These are phyloP conservation scores for Tuctoria greenei DNA, from an alignment of 176 grass and related monocot species.

Conservation along the genomic window DNA sequence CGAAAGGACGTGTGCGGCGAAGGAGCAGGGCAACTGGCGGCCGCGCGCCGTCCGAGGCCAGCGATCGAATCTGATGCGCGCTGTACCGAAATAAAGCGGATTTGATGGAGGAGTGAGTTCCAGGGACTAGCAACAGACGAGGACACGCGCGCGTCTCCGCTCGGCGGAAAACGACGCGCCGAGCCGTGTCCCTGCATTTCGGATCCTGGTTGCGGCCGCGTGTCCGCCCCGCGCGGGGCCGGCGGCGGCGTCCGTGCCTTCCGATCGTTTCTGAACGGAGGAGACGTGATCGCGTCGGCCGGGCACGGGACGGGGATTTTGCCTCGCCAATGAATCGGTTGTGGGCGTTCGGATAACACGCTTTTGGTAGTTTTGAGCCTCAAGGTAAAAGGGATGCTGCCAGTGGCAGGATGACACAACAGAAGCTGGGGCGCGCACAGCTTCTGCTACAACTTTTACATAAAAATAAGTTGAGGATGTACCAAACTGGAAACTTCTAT, in stretches of 20 bases:
- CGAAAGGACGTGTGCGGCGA: slow-evolving; percentile 47
- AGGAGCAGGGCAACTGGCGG: not conserved
- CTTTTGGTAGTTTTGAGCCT: not conserved
- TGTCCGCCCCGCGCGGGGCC: not conserved
- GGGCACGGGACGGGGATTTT: no score
- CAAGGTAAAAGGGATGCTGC: not conserved
- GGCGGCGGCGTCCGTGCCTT: not conserved
- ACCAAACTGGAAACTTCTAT: no score
- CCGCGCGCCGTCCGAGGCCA: not conserved
- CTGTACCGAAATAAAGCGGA: not conserved
- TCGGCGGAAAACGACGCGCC: slow-evolving; percentile 7
- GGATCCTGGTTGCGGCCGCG: not conserved
- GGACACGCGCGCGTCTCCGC: not conserved
- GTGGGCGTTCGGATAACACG: not conserved
- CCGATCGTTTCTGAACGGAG: no score
- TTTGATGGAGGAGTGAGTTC: not conserved
- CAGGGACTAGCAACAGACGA: not conserved
- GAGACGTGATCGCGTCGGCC: no score
- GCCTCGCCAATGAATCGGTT: not conserved
- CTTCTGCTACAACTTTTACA: no score
- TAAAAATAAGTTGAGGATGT: no score
- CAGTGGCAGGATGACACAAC: not conserved
- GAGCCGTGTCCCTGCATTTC: not conserved
- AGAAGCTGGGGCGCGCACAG: not conserved
- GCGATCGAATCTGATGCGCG: slow-evolving; percentile 23